A percentile compares a stretch with the other conserved stretches of the same genome.
These are phyloP conservation scores for Mycosphaerella arachidis DNA, from an alignment of 2,329 filamentous ascomycete genomes.

Conservation along the genomic window DNA sequence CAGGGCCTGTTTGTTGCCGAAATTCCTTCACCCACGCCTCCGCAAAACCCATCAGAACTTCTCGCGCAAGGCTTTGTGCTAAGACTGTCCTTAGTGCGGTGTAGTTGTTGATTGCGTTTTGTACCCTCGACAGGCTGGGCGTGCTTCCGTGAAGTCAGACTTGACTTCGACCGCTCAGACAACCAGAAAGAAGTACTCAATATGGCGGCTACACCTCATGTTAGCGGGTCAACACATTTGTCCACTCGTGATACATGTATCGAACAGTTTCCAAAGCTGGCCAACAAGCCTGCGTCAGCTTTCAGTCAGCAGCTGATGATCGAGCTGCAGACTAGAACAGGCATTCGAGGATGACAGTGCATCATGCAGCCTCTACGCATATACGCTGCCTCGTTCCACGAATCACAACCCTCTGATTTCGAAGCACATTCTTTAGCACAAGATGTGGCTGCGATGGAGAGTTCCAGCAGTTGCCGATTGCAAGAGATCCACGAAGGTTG, in stretches of 20 bases:
- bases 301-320: slow-evolving; percentile 5
- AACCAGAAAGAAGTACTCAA: background rate
- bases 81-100: no score
- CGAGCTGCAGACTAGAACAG: background rate
- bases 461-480: background rate
- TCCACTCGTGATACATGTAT: background rate
- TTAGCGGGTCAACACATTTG: background rate
- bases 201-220: background rate
- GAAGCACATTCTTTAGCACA: background rate
- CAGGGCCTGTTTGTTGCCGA: no score
- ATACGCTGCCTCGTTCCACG: background rate
- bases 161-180: background rate
- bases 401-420: background rate
- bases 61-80: no score
- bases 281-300: background rate
- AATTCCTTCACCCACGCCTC: no score
- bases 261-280: background rate
- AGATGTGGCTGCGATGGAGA: background rate
- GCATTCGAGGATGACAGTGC: background rate
- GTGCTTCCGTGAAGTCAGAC: background rate
- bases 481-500: background rate
- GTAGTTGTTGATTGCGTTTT: no score
- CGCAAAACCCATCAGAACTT: no score
- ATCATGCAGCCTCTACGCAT: background rate
- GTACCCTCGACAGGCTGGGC: background rate